These are phyloP conservation scores for Cyclotella kingstonii DNA, from an alignment of 108 stramenopile genomes.

Conservation along the genomic window DNA sequence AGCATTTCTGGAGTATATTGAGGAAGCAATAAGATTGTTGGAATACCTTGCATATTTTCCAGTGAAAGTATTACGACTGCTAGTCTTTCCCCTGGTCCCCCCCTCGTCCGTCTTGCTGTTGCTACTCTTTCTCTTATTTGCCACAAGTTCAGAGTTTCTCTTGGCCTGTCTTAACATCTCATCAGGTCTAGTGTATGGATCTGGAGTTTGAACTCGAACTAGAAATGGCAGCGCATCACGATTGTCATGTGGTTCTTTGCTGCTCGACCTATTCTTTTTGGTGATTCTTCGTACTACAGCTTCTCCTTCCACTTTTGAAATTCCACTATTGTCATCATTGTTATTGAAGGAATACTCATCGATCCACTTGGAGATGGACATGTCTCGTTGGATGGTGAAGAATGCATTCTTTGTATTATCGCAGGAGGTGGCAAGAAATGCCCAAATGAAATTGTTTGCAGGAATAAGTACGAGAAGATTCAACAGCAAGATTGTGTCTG, in stretches of 20 bases:
- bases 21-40: slow-evolving; percentile 45
- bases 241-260: slow-evolving; percentile 63
- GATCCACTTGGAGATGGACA: slow-evolving; percentile 46
- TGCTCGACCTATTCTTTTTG: slow-evolving; percentile 37
- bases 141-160: slow-evolving; percentile 36
- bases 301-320: slow-evolving; percentile 57
- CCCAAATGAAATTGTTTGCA: too few relatives aligned
- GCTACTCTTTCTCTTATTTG: slow-evolving; percentile 14
- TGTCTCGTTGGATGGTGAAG: neutral
- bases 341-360: slow-evolving; percentile 35
- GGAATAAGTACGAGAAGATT: too few relatives aligned
- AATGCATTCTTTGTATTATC: too few relatives aligned
- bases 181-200: slow-evolving; percentile 65
- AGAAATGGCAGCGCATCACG: slow-evolving; percentile 73
- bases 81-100: too few relatives aligned
- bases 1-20: slow-evolving; percentile 21
- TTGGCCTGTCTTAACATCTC: slow-evolving; percentile 49
- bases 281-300: slow-evolving; percentile 20
- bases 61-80: slow-evolving; percentile 29
- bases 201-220: slow-evolving; percentile 63
- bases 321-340: slow-evolving; percentile 38
- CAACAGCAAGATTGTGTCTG: too few relatives aligned
- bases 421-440: too few relatives aligned
- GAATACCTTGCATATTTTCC: slow-evolving; percentile 26
- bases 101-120: slow-evolving; percentile 18